Conservation (phyloP, 768 basidiomycete genomes). For the Pisolithus orientalis region DNA sequence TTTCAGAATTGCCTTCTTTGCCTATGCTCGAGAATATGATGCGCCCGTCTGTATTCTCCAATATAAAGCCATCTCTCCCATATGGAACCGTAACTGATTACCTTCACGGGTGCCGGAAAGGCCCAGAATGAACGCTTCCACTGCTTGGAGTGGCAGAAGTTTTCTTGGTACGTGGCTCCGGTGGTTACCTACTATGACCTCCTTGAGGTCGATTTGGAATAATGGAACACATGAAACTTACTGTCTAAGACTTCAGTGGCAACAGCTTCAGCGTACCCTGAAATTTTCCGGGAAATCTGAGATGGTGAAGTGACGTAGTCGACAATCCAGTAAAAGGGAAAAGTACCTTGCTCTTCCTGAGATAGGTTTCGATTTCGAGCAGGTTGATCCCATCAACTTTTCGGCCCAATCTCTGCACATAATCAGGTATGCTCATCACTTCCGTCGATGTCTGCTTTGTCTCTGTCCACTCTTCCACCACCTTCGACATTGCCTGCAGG, state of each 20-base stretch:
- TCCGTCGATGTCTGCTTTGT: slow-evolving; percentile 32
- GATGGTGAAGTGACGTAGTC: not conserved
- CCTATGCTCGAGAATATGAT: slow-evolving; percentile 52
- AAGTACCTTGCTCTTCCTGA: slow-evolving; percentile 73
- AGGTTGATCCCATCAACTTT: slow-evolving; percentile 75
- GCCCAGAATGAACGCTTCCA: slow-evolving; percentile 74
- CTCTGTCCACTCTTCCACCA: slow-evolving; percentile 46
- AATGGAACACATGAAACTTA: slow-evolving; percentile 1
- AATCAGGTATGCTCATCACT: slow-evolving; percentile 61
- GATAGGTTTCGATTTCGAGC: slow-evolving; percentile 74
- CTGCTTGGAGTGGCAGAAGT: slow-evolving; percentile 70
- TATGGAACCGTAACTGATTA: slow-evolving; percentile 17
- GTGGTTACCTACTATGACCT: slow-evolving; percentile 4
- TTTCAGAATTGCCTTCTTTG: slow-evolving; percentile 30
- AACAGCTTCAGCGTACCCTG: slow-evolving; percentile 72
- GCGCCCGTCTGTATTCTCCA: slow-evolving; percentile 59
- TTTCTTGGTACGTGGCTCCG: slow-evolving; percentile 26
- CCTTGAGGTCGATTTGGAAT: not conserved
- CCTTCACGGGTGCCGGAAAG: slow-evolving; percentile 77
- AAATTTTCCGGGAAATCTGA: slow-evolving; percentile 72
- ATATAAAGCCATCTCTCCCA: not conserved
- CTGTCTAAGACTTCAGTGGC: slow-evolving; percentile 36
- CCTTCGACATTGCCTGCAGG: slow-evolving; percentile 61
- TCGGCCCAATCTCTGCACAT: slow-evolving; percentile 60
- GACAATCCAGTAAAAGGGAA: not conserved